phyloP scores from a whole-genome alignment of 192 early-diverging fungal genomes.

The Linnemannia hyalina region DNA sequence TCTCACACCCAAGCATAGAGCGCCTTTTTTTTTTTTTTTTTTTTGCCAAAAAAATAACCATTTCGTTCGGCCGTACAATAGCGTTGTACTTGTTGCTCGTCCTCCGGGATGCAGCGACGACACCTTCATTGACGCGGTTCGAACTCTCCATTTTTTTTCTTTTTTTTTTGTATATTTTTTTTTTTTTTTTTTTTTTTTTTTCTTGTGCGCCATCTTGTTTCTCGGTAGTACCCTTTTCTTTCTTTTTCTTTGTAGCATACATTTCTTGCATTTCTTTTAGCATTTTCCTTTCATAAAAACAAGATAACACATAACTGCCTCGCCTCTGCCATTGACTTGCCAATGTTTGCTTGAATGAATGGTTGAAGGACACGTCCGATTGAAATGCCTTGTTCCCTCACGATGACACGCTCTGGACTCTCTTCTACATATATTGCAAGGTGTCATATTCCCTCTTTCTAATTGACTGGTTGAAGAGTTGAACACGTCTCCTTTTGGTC shows the following conservation, averaged over 20 bases:
- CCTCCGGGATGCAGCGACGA: not conserved
- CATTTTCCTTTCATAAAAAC: constrained; percentile 2
- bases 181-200: not conserved
- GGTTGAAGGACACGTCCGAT: not conserved
- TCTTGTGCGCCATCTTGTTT: constrained; percentile 5
- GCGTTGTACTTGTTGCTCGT: not conserved
- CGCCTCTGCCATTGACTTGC: not conserved
- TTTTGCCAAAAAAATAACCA: not conserved
- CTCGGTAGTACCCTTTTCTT: not conserved
- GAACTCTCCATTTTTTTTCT: not conserved
- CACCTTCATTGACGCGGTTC: not conserved
- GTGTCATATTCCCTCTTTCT: no score
- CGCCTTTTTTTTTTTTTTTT: constrained; percentile 27
- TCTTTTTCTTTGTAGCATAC: not conserved
- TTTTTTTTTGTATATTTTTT: not conserved
- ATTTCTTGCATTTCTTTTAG: not conserved
- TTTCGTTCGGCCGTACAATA: no score
- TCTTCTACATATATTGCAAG: no score
- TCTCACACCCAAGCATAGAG: not conserved
- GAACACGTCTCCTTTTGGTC: no score
- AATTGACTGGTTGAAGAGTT: no score
- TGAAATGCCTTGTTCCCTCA: no score
- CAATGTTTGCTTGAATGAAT: not conserved
- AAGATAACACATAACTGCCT: not conserved
- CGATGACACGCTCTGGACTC: no score